Evolutionary conservation across 768 basidiomycete genomes (phyloP).

Genomic region (Suillus sp.): DNA sequence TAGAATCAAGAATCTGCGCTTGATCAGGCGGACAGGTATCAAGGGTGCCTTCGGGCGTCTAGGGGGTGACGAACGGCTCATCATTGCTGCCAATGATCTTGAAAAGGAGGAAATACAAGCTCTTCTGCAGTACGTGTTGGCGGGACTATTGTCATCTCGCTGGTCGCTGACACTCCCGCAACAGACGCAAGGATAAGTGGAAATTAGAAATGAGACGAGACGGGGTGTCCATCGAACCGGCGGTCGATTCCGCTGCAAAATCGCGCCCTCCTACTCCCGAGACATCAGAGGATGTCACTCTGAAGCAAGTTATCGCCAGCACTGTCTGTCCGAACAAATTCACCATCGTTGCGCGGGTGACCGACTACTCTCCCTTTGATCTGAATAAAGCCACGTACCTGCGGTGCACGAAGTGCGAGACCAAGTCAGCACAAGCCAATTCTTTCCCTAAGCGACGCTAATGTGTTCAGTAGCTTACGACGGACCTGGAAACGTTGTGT

Average conservation of each 20-base stretch:
- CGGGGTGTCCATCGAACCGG: conserved; percentile 3
- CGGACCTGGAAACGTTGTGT: conserved; percentile 46
- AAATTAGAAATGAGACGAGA: conserved; percentile 25
- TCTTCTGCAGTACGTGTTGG: conserved; percentile 15
- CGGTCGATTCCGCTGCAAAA: background rate
- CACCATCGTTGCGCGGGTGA: conserved; percentile 48
- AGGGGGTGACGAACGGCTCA: conserved; percentile 32
- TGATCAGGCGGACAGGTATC: conserved; percentile 37
- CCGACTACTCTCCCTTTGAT: conserved; percentile 58
- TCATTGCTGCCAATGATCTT: conserved; percentile 21
- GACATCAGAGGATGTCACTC: conserved; percentile 24
- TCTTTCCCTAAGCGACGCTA: background rate
- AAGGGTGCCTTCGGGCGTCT: conserved; percentile 26
- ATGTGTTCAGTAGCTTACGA: conserved; percentile 42
- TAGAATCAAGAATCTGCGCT: conserved; percentile 51
- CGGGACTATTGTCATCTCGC: background rate
- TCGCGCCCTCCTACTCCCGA: conserved; percentile 13
- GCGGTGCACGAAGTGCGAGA: conserved; percentile 54
- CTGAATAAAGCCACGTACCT: conserved; percentile 50
- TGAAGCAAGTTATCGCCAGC: conserved; percentile 40
- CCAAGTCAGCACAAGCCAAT: conserved; percentile 41
- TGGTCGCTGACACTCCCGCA: background rate
- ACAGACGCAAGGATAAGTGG: conserved; percentile 40
- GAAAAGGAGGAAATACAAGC: conserved; percentile 21
- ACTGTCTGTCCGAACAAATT: conserved; percentile 41